Conservation (phyloP, 225 moss, liverwort and hornwort genomes). For the Antitrichia curtipendula region DNA sequence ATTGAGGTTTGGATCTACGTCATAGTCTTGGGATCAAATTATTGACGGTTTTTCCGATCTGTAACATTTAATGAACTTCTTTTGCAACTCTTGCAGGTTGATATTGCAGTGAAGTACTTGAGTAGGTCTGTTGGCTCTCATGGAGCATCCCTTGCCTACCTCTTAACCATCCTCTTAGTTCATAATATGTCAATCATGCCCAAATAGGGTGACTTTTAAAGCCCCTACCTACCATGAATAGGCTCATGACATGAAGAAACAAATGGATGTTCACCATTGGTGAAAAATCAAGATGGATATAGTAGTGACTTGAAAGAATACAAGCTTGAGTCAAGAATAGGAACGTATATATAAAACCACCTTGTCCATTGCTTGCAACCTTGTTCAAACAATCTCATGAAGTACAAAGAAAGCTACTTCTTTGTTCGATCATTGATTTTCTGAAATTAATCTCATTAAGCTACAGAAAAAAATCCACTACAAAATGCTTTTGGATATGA, state of each 20-base stretch:
- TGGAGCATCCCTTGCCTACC: neutral
- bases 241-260: too few species aligned
- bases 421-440: too few species aligned
- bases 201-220: neutral
- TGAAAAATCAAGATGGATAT: neutral
- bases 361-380: too few species aligned
- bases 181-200: fast-evolving
- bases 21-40: neutral
- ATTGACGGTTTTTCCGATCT: too few species aligned
- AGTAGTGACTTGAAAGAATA: too few species aligned
- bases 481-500: neutral
- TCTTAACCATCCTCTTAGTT: neutral
- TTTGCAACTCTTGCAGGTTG: slow-evolving; percentile 39
- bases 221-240: fast-evolving
- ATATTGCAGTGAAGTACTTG: slow-evolving; percentile 78
- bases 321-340: too few species aligned
- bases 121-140: neutral
- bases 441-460: too few species aligned
- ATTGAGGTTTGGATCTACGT: slow-evolving; percentile 48
- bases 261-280: neutral
- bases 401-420: too few species aligned
- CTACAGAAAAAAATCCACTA: fast-evolving
- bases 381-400: too few species aligned
- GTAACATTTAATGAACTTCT: neutral
- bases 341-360: too few species aligned